Base-by-base conservation (phyloP, 2,329 filamentous ascomycete species). In the Pezicula neosporulosa region DNA sequence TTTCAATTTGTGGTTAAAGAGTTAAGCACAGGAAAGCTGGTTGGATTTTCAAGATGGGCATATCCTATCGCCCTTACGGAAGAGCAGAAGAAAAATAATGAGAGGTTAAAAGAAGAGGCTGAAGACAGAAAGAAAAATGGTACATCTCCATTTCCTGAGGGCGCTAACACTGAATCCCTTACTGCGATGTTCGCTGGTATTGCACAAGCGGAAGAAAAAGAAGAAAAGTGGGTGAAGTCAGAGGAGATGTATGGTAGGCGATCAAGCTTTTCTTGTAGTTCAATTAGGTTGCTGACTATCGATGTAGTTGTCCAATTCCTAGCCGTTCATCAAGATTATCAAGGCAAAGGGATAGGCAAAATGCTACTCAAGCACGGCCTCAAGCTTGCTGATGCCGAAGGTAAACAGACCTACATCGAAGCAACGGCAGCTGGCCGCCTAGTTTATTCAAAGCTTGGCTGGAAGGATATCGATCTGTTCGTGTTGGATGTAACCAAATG, bases 401-500 rank as follows among this genome's bases (percentile, higher is more conserved):
- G 63, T 3, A 59, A 66, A 44, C 64, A 57, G 49, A 56, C 59
- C 1, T 72, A 70, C 50, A 61, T 74, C 28, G 71, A 74, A 56
- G 69, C 70, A n/a, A 71, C 71, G 8, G 52, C 58, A 1, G 57
- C 55, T 0, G 71, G 70, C 3, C 63, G 62, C 47, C 65, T 64
- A 10, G 21, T 75, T 13, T 75, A 75, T 53, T 58, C 63, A 55
- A 68, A 67, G 54, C 47, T 70, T 5, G 70, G 71, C 9, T 74
- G 70, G 49, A 60, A 58, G 46, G 60, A 65, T 41, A 59, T 71
- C 1, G 70, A 71, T 43, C 49, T 60, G 24, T 49, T 71, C 12
- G 50, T 53, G n/a, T 44, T 66, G 8, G 64, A 68, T 55, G 52
- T 66, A 55, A 53, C 44, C 12, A 55, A 41, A 44, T 61, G 50